Base-by-base conservation (phyloP, 148 eudicot genomes). In the Vaccinium darrowii region DNA sequence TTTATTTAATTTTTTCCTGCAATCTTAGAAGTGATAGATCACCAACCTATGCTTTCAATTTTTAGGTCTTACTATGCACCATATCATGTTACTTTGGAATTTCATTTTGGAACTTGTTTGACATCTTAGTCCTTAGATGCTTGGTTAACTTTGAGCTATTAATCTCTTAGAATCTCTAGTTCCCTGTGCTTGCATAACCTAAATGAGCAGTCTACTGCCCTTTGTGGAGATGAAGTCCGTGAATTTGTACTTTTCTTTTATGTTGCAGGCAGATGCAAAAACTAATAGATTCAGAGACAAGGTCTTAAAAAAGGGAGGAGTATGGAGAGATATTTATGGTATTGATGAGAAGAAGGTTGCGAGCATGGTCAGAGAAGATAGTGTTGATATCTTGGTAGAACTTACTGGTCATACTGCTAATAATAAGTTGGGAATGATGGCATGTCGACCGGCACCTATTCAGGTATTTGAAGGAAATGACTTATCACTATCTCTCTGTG, bases 361-460 rank as follows among this genome's bases (percentile, higher is more conserved):
- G 14, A 92, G 88, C 87, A 88, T 97, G 91, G 94, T 97, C 89
- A 94, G 98, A 89, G 99, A 97, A 82, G 99, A 97, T 88, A 90
- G 92, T 82, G 91, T 97, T 87, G 99, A 97, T 84, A 97, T 97
- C 87, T 91, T 97, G 93, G 96, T 95, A 52, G 99, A 97, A 89
- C 98, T 97, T 86, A 97, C 99, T 50, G 99, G 99, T 79, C 99
- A 97, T 86, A 97, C 99, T 62, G 99, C 99, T 58, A 97, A 97
- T 76, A 97, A 97, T 87, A 97, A 97, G 85, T 86, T 97, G 91
- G 99, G 99, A 85, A 97, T 91, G 93, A 90, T 97, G 98, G 98
- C 99, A 67, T 97, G 99, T 82, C 96, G 96, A 47, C 98, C 99
- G 84, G 99, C 98, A 65, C 99, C 99, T 56, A 78, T 97, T 86